These are phyloP conservation scores for Epichloe typhina DNA, from an alignment of 2,329 filamentous ascomycete species.

Conservation along the genomic window DNA sequence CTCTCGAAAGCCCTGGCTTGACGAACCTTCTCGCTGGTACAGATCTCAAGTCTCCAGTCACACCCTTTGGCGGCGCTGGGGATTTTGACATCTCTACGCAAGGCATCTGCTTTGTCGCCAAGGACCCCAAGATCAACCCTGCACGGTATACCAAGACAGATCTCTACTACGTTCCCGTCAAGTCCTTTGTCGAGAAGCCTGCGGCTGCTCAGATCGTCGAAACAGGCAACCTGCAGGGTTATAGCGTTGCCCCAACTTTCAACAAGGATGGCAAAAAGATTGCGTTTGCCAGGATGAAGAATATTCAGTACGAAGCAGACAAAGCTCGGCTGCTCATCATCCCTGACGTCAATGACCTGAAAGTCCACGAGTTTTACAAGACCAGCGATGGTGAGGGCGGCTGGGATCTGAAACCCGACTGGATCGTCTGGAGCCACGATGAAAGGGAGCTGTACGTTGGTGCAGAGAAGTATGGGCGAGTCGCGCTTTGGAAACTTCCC, in stretches of 20 bases:
- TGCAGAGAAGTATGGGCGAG: conserved; percentile 55
- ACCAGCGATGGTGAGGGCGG: conserved; percentile 48
- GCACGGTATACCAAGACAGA: conserved; percentile 72
- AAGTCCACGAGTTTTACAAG: conserved; percentile 49
- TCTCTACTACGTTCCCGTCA: conserved; percentile 58
- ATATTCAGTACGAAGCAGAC: conserved; percentile 69
- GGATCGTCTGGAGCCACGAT: conserved; percentile 42
- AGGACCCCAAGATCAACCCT: conserved; percentile 56
- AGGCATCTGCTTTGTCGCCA: conserved; percentile 61
- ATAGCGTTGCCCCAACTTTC: conserved; percentile 55
- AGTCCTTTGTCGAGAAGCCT: conserved; percentile 44
- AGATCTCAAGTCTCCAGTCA: conserved; percentile 52
- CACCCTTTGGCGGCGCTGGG: conserved; percentile 64
- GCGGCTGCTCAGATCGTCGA: conserved; percentile 35
- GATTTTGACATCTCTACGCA: conserved; percentile 62
- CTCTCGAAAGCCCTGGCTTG: conserved; percentile 31
- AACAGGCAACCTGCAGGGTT: conserved; percentile 48
- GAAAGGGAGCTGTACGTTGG: conserved; percentile 56
- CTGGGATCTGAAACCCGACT: conserved; percentile 47
- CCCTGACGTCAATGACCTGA: conserved; percentile 43
- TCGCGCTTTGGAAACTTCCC: conserved; percentile 48
- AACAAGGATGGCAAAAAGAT: conserved; percentile 58
- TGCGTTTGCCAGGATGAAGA: conserved; percentile 69
- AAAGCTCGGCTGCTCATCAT: conserved; percentile 50
- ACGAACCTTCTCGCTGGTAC: conserved; percentile 52